Evolutionary conservation across 1,284 basidiomycete genomes (phyloP).

Genomic region (Phenoliferia sp.): DNA sequence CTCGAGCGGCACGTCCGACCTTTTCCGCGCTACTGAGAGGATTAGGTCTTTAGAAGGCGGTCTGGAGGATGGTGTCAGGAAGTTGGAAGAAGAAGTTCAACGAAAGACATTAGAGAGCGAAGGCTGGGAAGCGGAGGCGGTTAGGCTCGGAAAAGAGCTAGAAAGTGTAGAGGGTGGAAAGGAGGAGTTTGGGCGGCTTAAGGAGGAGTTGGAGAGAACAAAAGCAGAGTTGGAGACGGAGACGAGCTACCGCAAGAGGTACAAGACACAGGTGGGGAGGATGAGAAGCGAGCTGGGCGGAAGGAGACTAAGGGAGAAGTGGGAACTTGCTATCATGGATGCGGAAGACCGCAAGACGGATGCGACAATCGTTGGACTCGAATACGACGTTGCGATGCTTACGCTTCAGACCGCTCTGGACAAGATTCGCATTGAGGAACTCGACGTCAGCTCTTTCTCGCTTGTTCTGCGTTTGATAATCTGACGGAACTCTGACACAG

Average conservation of each 20-base stretch:
- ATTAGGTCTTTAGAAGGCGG: background rate
- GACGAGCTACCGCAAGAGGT: background rate
- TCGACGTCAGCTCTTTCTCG: slow-evolving; percentile 18
- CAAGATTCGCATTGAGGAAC: slow-evolving; percentile 16
- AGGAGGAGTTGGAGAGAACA: background rate
- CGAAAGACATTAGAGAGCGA: slow-evolving; percentile 12
- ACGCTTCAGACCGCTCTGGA: slow-evolving; percentile 12
- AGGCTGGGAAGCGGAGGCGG: slow-evolving; percentile 31
- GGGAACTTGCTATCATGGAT: slow-evolving; percentile 29
- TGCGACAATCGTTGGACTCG: slow-evolving; percentile 10
- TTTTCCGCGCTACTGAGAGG: background rate
- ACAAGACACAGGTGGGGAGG: slow-evolving; percentile 11
- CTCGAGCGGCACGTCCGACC: background rate
- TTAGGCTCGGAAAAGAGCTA: slow-evolving; percentile 14
- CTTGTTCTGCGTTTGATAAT: too few species aligned
- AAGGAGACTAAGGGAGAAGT: slow-evolving; percentile 28
- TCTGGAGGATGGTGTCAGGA: background rate
- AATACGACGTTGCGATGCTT: slow-evolving; percentile 7
- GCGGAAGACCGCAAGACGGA: slow-evolving; percentile 24
- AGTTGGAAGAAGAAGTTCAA: slow-evolving; percentile 7
- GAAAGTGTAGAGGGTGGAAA: background rate
- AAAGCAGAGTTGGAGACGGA: background rate
- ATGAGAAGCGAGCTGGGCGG: slow-evolving; percentile 26
- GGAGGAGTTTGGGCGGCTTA: background rate
- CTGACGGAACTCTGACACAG: background rate